Evolutionary conservation across 768 basidiomycete species (phyloP), one percentile per base, ranked within the genome.

Genomic region (Psilocybe cubensis): DNA sequence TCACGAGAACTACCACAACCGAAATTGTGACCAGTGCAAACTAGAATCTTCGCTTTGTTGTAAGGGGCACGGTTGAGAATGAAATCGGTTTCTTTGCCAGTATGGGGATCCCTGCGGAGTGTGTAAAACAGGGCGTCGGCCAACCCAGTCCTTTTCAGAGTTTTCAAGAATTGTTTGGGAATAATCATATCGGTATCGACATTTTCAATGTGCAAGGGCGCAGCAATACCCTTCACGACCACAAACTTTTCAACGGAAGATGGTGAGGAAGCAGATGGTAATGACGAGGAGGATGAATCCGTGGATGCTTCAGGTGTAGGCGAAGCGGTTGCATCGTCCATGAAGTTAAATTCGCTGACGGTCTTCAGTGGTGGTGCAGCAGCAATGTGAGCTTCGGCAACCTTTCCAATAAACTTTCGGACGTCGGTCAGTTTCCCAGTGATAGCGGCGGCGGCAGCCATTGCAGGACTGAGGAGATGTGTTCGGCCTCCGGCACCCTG

Each of bases 111-210:
- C 67, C 87, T 88, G 46, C 94, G 84, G 38, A 91, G 76, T n/a
- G 89, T 82, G 69, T 81, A 89, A 80, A 96, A 96, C 49, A 94
- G 75, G 18, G 90, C 92, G 54, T 88, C 76, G 7, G 91, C 90
- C 44, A 96, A 81, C 43, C 94, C 94, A 40, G 94, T 94, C 53
- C 94, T 83, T 72, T 94, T 92, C 66, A 96, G 75, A 0, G 94
- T 96, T 74, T 95, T 96, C 72, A 96, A 75, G 78, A 95, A 96
- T 66, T 94, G 93, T 66, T 95, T 94, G 2, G 94, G 94, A 68
- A 96, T 94, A 70, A 96, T 93, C 85, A 89, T 91, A 66, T 96
- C 94, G 44, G 94, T 96, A 73, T 96, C 94, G 60, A 95, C 87
- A 63, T 94, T 93, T 59, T 88, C 84, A 43, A 89, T 88, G 70